phyloP scores from a whole-genome alignment of 208 protist species.

The Borovskyia barvae region DNA sequence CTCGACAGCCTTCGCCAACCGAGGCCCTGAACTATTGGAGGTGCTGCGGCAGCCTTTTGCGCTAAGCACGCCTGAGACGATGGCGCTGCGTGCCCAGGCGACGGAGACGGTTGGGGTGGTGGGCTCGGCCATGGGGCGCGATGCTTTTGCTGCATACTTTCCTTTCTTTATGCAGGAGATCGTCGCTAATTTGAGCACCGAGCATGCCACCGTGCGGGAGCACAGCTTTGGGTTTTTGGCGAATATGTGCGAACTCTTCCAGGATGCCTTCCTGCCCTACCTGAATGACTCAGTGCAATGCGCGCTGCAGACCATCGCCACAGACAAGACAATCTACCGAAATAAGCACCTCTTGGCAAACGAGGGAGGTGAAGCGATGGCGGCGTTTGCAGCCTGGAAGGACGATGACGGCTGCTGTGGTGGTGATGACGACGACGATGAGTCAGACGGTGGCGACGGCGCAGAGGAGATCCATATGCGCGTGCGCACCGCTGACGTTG shows the following conservation, averaged over 20 bases:
- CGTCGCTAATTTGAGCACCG: constrained; percentile 52
- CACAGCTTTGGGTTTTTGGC: constrained; percentile 83
- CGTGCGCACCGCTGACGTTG: constrained; percentile 79
- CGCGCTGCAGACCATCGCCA: constrained; percentile 63
- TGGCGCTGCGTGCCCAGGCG: constrained; percentile 71
- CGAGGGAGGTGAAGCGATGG: constrained; percentile 12
- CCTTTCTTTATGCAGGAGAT: constrained; percentile 70
- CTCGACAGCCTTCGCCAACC: constrained; percentile 47
- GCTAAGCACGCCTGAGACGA: constrained; percentile 41
- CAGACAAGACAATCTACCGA: constrained; percentile 53
- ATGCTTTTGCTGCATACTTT: constrained; percentile 64
- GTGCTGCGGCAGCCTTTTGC: constrained; percentile 66
- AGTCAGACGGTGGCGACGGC: constrained; percentile 47
- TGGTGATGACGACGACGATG: constrained; percentile 25
- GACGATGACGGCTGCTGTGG: constrained; percentile 16
- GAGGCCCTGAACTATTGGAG: constrained; percentile 57
- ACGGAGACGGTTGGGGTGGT: constrained; percentile 83
- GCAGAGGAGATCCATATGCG: constrained; percentile 63
- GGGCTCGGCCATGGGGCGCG: constrained; percentile 67
- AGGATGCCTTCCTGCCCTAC: constrained; percentile 55
- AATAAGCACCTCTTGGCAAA: constrained; percentile 70
- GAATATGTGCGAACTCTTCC: constrained; percentile 79
- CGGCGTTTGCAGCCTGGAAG: constrained; percentile 19
- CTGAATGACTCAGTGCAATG: constrained; percentile 63
- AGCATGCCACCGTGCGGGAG: constrained; percentile 64